Evolutionary conservation across 2,329 filamentous ascomycete genomes (phyloP), one percentile per base, ranked within the genome.

Genomic region (Pestalotiopsis sp.): DNA sequence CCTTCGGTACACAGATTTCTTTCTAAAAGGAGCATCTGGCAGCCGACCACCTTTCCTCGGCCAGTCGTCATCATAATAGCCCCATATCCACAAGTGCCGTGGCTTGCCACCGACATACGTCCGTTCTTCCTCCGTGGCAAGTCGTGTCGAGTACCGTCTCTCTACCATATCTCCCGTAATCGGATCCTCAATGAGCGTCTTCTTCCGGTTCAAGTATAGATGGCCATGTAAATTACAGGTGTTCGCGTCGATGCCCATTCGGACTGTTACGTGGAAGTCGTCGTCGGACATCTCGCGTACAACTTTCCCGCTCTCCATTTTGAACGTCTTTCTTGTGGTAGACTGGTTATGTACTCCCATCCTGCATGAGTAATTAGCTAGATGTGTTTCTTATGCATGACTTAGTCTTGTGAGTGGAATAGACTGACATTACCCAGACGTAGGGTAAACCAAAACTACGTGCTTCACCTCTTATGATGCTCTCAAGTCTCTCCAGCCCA

Each of bases 241-340:
- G 12, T 62, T 20, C 14, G 38, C 59, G 12, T 38, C 59, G 4
- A 41, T 25, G n/a, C 59, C 36, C 59, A 62, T 36, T 13, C 59
- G 36, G 17, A 62, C 59, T 13, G 59, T 62, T 2, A 62, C 36
- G n/a, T 36, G 36, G 13, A 23, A 41, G 36, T 62, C 59, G 36
- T 62, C 36, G 59, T 62, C 59, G n/a, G 59, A 2, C 36, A 62
- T 62, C 23, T 62, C 59, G n/a, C 59, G 36, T n/a, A 27, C 27
- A 27, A 62, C 36, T 38, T n/a, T 25, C 1, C 59, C 59, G 23
- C 12, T 17, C 4, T 38, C 59, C n/a, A 41, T 62, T 23, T 38
- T 62, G 11, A 27, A 36, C 14, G 31, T 41, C 31, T 41, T 20
- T 25, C 31, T 41, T n/a, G 36, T 41, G 3, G 59, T 62, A 12